A percentile compares a stretch with the other conserved stretches of the same genome.
phyloP scores from a whole-genome alignment of 768 basidiomycete genomes.

The Lyophyllum shimeji region DNA sequence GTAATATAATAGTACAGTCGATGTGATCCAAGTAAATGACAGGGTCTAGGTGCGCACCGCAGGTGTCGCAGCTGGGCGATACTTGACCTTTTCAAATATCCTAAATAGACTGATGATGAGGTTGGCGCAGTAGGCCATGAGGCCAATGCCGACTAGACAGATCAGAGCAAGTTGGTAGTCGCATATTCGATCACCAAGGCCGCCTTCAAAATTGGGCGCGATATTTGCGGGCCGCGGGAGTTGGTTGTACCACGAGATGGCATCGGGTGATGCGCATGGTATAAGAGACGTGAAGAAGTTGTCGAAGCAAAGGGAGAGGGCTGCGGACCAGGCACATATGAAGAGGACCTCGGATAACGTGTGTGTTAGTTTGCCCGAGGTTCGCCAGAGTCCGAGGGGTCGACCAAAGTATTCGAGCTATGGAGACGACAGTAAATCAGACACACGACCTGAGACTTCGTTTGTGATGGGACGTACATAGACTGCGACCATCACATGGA shows the following conservation, averaged over 20 bases:
- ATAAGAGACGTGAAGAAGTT: constrained; percentile 88
- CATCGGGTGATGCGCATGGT: constrained; percentile 63
- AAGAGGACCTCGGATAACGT: constrained; percentile 87
- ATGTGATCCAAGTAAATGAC: neutral
- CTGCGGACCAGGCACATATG: constrained; percentile 93
- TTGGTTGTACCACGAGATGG: constrained; percentile 73
- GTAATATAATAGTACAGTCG: constrained; percentile 1
- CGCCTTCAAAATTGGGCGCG: constrained; percentile 41
- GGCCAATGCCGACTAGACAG: constrained; percentile 72
- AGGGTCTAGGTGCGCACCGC: constrained; percentile 12
- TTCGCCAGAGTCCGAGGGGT: constrained; percentile 90
- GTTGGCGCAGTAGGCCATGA: constrained; percentile 81
- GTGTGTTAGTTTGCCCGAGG: constrained; percentile 82
- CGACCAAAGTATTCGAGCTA: constrained; percentile 93
- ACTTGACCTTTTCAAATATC: constrained; percentile 89
- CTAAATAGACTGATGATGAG: constrained; percentile 83
- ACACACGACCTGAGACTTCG: neutral
- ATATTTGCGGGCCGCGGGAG: constrained; percentile 52
- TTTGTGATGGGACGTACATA: constrained; percentile 55
- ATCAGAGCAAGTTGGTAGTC: constrained; percentile 76
- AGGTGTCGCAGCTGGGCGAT: constrained; percentile 45
- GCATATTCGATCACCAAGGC: constrained; percentile 62
- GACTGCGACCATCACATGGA: constrained; percentile 83
- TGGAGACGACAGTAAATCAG: constrained; percentile 13
- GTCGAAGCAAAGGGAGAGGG: constrained; percentile 85